These are phyloP conservation scores for Acanthamoeba divionensis DNA, from an alignment of 208 protist genomes.

Conservation along the genomic window DNA sequence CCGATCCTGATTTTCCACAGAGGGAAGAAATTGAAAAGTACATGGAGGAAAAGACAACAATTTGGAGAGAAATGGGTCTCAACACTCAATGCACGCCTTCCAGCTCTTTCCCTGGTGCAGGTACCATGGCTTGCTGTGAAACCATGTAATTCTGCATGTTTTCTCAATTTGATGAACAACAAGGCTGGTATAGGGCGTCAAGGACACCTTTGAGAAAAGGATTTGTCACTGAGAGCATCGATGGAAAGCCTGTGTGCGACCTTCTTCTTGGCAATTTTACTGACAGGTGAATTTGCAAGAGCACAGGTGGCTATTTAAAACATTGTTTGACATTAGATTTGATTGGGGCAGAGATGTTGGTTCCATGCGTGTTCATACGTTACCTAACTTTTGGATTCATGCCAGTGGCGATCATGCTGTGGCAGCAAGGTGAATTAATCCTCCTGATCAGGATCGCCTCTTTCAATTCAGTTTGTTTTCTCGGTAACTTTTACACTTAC, in stretches of 20 bases:
- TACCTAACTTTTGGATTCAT: not conserved
- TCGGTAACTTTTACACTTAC: too few species aligned
- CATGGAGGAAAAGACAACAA: not conserved
- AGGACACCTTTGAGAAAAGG: not conserved
- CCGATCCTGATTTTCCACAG: not conserved
- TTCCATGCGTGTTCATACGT: not conserved
- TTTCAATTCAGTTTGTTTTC: not conserved
- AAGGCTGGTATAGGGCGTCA: not conserved
- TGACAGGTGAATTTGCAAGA: too few species aligned
- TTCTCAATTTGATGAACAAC: too few species aligned
- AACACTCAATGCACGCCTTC: not conserved
- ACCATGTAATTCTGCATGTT: too few species aligned
- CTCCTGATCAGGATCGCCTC: not conserved
- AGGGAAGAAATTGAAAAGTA: not conserved
- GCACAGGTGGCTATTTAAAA: not conserved
- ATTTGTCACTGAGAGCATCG: not conserved
- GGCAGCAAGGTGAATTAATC: not conserved
- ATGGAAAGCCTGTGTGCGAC: not conserved
- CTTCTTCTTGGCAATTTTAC: not conserved
- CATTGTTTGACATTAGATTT: not conserved
- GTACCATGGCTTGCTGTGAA: not conserved
- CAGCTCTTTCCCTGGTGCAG: not conserved
- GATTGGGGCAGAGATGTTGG: not conserved
- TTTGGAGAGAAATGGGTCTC: not conserved
- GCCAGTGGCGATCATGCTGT: not conserved